Conservation (phyloP, 345 rosid species). For the Microthlaspi erraticum region DNA sequence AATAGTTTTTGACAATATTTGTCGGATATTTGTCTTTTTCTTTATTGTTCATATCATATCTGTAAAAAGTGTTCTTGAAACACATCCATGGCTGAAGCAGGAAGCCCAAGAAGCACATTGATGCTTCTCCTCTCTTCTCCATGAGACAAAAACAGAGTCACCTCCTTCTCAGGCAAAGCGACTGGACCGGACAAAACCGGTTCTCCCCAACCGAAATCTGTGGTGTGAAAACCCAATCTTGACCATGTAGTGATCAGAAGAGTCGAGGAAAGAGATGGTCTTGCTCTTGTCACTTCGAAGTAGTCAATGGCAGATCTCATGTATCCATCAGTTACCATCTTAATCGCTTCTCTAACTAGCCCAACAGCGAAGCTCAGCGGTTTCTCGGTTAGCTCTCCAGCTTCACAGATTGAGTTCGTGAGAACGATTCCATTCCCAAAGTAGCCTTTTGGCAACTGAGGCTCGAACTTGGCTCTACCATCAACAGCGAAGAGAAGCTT, state of each 20-base stretch:
- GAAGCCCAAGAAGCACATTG: conserved; percentile 87
- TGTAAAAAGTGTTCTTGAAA: conserved; percentile 60
- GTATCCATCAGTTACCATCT: conserved; percentile 77
- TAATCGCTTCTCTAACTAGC: conserved; percentile 69
- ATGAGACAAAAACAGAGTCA: conserved; percentile 77
- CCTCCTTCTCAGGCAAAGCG: conserved; percentile 91
- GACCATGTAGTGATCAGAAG: conserved; percentile 93
- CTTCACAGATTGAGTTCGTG: conserved; percentile 70
- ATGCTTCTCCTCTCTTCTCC: conserved; percentile 83
- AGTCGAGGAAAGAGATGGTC: conserved; percentile 86
- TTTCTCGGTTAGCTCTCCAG: conserved; percentile 63
- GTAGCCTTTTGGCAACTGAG: conserved; percentile 83
- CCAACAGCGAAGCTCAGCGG: conserved; percentile 69
- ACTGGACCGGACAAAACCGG: conserved; percentile 85
- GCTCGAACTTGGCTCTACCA: conserved; percentile 77
- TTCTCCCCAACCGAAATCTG: conserved; percentile 96
- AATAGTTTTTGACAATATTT: conserved; percentile 30
- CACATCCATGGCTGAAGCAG: conserved; percentile 73
- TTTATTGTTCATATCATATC: conserved; percentile 39
- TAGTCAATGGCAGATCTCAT: conserved; percentile 97
- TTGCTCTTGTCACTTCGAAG: conserved; percentile 78
- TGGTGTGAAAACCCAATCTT: conserved; percentile 71
- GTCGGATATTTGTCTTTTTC: not conserved
- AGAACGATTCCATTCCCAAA: conserved; percentile 88
- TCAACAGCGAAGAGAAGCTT: conserved; percentile 92